Conservation (phyloP, 179 eudicot genomes). For the Carnegiea gigantea region DNA sequence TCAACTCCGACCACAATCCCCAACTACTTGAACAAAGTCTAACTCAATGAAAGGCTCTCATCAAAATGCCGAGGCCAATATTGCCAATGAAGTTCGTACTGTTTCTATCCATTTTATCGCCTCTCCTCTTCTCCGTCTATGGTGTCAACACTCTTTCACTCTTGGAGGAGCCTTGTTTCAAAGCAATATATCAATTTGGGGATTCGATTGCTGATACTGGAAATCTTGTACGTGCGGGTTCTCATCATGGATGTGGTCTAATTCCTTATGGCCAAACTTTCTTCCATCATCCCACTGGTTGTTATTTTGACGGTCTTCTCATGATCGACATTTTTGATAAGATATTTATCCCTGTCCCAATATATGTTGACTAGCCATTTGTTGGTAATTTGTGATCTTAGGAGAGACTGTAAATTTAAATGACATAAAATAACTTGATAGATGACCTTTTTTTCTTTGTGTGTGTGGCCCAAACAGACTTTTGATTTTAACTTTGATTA, state of each 20-base stretch:
- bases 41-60: no score
- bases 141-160: background rate
- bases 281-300: constrained; percentile 46
- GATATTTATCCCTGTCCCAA: background rate
- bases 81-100: background rate
- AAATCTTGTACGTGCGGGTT: constrained; percentile 20
- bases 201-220: constrained; percentile 56
- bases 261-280: constrained; percentile 51
- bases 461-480: no score
- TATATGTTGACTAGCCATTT: no score
- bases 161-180: background rate
- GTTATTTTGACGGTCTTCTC: constrained; percentile 53
- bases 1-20: no score
- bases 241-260: background rate
- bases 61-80: background rate
- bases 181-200: constrained; percentile 49
- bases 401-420: no score
- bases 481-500: no score
- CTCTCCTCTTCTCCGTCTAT: background rate
- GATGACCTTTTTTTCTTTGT: no score
- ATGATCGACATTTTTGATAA: constrained; percentile 51
- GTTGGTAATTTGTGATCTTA: background rate
- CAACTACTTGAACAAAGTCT: no score
- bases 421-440: no score
- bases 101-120: background rate